Percentiles rank a stretch among this genome's conserved stretches.
phyloP scores from a whole-genome alignment of 129 eudicot species.

The Mikania micrantha region DNA sequence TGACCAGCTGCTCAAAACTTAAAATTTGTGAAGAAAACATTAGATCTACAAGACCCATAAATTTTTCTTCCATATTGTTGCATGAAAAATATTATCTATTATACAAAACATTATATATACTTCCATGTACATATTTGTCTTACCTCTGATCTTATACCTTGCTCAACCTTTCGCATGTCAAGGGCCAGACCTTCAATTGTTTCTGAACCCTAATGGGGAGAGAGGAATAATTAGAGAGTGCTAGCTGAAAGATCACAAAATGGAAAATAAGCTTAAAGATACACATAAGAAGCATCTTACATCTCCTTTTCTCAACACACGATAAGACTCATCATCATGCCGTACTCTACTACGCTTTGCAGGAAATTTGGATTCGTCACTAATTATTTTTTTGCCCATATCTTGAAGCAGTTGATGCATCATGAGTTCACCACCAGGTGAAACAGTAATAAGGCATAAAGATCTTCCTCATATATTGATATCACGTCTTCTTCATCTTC shows the following conservation, averaged over 20 bases:
- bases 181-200: slow-evolving; percentile 28
- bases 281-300: slow-evolving; percentile 19
- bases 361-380: neutral
- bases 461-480: no score
- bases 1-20: no score
- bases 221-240: neutral
- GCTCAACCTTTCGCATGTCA: neutral
- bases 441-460: slow-evolving; percentile 1
- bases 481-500: no score
- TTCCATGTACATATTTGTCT: no score
- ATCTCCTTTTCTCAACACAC: neutral
- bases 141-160: slow-evolving; percentile 4
- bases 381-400: slow-evolving; percentile 1
- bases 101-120: no score
- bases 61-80: no score
- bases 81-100: no score
- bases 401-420: slow-evolving; percentile 13
- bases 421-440: neutral
- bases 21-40: no score
- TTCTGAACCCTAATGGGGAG: slow-evolving; percentile 16
- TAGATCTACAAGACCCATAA: no score
- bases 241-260: neutral
- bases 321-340: neutral
- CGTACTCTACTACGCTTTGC: neutral
- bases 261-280: neutral